These are phyloP conservation scores for Hemileia vastatrix DNA, from an alignment of 1,284 basidiomycete genomes.

Conservation along the genomic window DNA sequence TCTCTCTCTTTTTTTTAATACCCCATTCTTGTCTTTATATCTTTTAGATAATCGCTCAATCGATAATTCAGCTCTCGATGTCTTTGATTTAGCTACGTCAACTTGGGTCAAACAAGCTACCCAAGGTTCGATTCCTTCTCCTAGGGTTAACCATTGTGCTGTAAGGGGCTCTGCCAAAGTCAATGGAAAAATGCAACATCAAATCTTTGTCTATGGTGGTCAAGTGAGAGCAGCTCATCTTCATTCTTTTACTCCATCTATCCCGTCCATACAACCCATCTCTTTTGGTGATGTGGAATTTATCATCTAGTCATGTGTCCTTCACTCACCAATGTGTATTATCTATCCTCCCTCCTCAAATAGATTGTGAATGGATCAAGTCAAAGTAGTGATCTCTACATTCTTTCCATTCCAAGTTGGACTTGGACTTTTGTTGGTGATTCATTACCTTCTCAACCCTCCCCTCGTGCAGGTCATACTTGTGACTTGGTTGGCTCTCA, in stretches of 20 bases:
- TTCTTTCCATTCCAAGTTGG: conserved; percentile 31
- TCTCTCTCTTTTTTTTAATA: background rate
- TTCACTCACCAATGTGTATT: background rate
- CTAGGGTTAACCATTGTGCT: conserved; percentile 35
- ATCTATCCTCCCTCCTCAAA: background rate
- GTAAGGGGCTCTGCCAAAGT: conserved; percentile 33
- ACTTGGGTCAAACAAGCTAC: conserved; percentile 35
- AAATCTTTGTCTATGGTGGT: conserved; percentile 34
- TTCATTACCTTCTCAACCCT: conserved; percentile 28
- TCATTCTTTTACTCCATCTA: background rate
- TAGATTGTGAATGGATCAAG: conserved; percentile 29
- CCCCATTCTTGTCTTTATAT: no score
- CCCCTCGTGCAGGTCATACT: conserved; percentile 33
- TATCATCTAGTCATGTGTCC: background rate
- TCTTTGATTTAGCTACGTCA: conserved; percentile 32
- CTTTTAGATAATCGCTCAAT: conserved; percentile 24
- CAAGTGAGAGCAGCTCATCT: conserved; percentile 9
- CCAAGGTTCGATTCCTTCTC: conserved; percentile 25
- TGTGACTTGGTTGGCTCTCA: conserved; percentile 32
- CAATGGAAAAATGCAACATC: conserved; percentile 29
- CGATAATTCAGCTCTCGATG: conserved; percentile 33
- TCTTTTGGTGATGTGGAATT: background rate
- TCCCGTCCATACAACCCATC: background rate
- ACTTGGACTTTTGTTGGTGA: conserved; percentile 32
- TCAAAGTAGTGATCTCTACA: conserved; percentile 32